Percentiles rank a stretch among this genome's conserved stretches.
phyloP scores from a whole-genome alignment of 1,284 basidiomycete genomes.

The Pascua sp. region DNA sequence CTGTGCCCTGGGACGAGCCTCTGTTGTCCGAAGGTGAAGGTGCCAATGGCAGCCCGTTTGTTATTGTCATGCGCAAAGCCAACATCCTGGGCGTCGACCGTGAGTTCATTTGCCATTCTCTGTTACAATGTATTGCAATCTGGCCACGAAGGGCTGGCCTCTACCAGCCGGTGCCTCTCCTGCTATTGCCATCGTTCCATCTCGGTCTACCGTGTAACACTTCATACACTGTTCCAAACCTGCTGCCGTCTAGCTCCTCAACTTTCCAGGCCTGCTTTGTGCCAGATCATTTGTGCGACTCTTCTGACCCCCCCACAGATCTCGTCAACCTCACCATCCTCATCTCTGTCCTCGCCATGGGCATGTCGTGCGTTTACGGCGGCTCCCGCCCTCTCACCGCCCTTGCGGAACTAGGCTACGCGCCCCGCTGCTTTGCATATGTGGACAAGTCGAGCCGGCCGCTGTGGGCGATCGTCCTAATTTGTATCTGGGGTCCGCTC shows the following conservation, averaged over 20 bases:
- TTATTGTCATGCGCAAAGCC: conserved; percentile 51
- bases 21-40: conserved; percentile 46
- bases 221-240: too few species aligned
- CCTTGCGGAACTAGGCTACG: conserved; percentile 48
- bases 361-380: conserved; percentile 44
- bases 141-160: too few species aligned
- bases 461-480: conserved; percentile 46
- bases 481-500: conserved; percentile 47
- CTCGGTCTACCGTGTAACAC: too few species aligned
- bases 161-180: too few species aligned
- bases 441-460: conserved; percentile 56
- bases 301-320: background rate
- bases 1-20: conserved; percentile 48
- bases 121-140: too few species aligned
- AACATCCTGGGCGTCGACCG: conserved; percentile 49
- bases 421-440: conserved; percentile 50
- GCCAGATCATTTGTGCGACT: too few species aligned
- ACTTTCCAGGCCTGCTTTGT: background rate
- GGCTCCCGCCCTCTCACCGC: conserved; percentile 48
- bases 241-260: too few species aligned
- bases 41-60: conserved; percentile 54
- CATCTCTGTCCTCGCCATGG: conserved; percentile 45
- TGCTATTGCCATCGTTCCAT: too few species aligned
- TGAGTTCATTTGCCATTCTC: background rate
- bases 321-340: conserved; percentile 17